Percentiles rank a stretch among this genome's conserved stretches.
Conservation (phyloP, 2,329 filamentous ascomycete species). For the Curvularia sp. region DNA sequence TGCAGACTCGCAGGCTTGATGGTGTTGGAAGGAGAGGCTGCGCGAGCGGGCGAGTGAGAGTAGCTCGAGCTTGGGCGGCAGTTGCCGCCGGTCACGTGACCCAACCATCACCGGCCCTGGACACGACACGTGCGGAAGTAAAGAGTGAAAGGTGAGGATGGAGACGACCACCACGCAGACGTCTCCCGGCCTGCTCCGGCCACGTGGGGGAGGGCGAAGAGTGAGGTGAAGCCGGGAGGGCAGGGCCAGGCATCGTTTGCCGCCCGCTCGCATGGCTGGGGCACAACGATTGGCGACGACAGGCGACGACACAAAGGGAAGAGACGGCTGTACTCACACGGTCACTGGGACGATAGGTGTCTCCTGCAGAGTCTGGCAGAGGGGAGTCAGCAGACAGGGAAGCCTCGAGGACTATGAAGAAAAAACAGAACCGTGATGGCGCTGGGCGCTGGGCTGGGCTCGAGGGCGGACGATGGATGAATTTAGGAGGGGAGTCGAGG, state of each 20-base stretch:
- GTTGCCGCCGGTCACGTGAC: slow-evolving; percentile 28
- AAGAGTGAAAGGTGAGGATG: neutral
- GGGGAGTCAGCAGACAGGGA: slow-evolving; percentile 29
- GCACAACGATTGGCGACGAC: neutral
- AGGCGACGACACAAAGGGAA: slow-evolving; percentile 6
- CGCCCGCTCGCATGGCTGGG: slow-evolving; percentile 2
- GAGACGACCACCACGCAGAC: neutral
- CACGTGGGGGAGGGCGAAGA: neutral
- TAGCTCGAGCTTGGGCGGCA: slow-evolving; percentile 24
- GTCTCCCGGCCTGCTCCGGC: no score
- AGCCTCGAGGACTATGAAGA: slow-evolving; percentile 20
- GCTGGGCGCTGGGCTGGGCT: slow-evolving; percentile 18
- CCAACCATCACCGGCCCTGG: neutral
- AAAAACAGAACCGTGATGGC: slow-evolving; percentile 35
- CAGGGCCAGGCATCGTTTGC: slow-evolving; percentile 10
- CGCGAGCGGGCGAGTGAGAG: slow-evolving; percentile 30
- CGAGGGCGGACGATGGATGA: slow-evolving; percentile 24
- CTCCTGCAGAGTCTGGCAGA: slow-evolving; percentile 29
- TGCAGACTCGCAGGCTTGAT: slow-evolving; percentile 35
- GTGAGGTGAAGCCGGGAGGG: neutral
- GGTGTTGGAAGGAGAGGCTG: slow-evolving; percentile 32
- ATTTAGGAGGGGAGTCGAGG: slow-evolving; percentile 21
- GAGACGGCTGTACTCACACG: slow-evolving; percentile 28
- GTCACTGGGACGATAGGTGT: slow-evolving; percentile 36
- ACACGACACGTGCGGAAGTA: slow-evolving; percentile 1